Base-by-base conservation (phyloP, 441 rosid genomes). In the Erysimum pusillum region DNA sequence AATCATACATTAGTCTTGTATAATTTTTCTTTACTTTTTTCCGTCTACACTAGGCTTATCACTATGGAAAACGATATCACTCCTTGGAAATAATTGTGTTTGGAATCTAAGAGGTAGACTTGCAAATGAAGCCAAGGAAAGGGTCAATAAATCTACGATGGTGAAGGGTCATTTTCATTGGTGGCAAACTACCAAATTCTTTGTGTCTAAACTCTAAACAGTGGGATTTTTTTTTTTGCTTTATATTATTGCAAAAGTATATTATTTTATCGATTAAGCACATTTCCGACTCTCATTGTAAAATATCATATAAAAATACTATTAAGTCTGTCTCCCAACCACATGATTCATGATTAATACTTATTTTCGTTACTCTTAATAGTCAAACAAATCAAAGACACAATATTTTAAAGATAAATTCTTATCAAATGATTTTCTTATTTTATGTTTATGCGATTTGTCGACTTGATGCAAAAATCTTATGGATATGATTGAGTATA, bases 141-240 rank as follows among this genome's bases (percentile, higher is more conserved):
- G 35, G 5, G 5, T 62, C 35, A 39, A 41, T 12, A 9, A 36
- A 62, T 62, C 49, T 7, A 41, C 17, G 11, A 61, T 61, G 34
- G 10, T 61, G 66, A 61, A 61, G 35, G 18, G 67, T 13, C 67
- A 20, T 41, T 41, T 39, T 62, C 51, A 41, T 6, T 62, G 14
- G 49, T 12, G 67, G 67, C 46, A 13, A 62, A 62, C 18, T 39
- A 62, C 51, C 67, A 62, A 39, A 62, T 62, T 61, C 67, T 1
- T 20, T 62, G 18, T 41, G 11, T 20, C 51, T 39, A 25, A n/a
- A n/a, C n/a, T n/a, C n/a, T n/a, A n/a, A 25, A 25, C 28, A 25
- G 3, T 25, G 28, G 2, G 28, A 25, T 22, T 1, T 22, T 22
- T 22, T 22, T 25, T 25, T 25, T 25, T 25, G 0, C 2, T 25